These are phyloP conservation scores for Fusarium sp. DNA, from an alignment of 2,329 filamentous ascomycete genomes.

Conservation along the genomic window DNA sequence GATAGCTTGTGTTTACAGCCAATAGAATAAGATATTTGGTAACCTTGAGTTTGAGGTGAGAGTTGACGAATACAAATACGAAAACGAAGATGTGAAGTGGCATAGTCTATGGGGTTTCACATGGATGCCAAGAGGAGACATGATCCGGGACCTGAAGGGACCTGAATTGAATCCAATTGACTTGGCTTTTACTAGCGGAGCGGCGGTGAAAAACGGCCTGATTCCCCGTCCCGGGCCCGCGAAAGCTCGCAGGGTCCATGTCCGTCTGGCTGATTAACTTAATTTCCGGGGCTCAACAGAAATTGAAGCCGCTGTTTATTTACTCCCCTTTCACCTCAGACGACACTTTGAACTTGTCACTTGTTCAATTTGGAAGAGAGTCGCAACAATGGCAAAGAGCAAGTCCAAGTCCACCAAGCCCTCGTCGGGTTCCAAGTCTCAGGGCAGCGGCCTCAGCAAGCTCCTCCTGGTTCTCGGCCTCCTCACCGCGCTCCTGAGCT, in stretches of 20 bases:
- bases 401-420: slow-evolving; percentile 36
- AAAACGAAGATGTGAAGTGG: slow-evolving; percentile 34
- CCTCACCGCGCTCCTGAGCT: slow-evolving; percentile 65
- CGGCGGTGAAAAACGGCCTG: not conserved
- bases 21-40: slow-evolving; percentile 26
- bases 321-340: slow-evolving; percentile 8
- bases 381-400: slow-evolving; percentile 31
- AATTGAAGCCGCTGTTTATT: slow-evolving; percentile 14
- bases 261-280: slow-evolving; percentile 29
- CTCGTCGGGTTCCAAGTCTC: slow-evolving; percentile 33
- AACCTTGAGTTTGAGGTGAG: not conserved
- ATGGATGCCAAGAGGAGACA: slow-evolving; percentile 3
- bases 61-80: slow-evolving; percentile 42
- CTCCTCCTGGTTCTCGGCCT: slow-evolving; percentile 64
- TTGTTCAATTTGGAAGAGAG: slow-evolving; percentile 2
- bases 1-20: slow-evolving; percentile 1
- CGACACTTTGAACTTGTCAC: not conserved
- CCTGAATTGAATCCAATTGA: not conserved
- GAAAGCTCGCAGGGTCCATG: slow-evolving; percentile 26
- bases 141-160: slow-evolving; percentile 34
- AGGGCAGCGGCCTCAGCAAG: slow-evolving; percentile 49
- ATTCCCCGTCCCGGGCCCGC: slow-evolving; percentile 4
- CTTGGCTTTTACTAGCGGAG: not conserved
- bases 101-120: slow-evolving; percentile 8
- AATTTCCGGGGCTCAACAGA: slow-evolving; percentile 35